Percentiles rank a stretch among this genome's conserved stretches.
phyloP scores from a whole-genome alignment of 2,329 filamentous ascomycete species.

The Geosmithia putterillii region DNA sequence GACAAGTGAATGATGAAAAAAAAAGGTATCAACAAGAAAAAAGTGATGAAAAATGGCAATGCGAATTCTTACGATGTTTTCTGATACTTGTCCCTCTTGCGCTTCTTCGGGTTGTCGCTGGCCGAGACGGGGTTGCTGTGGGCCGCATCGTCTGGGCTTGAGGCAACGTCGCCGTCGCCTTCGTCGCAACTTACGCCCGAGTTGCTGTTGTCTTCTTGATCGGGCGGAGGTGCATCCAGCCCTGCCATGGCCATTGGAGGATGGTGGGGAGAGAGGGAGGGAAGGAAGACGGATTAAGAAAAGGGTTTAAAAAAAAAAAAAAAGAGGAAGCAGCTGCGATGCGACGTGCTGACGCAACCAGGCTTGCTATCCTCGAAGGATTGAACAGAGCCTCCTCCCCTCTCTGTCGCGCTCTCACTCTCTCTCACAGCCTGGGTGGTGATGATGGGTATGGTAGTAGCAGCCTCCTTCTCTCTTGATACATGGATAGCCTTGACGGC shows the following conservation, averaged over 20 bases:
- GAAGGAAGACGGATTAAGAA: background rate
- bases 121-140: slow-evolving; percentile 11
- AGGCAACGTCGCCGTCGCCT: slow-evolving; percentile 3
- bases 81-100: slow-evolving; percentile 25
- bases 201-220: slow-evolving; percentile 18
- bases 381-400: no score
- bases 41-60: background rate
- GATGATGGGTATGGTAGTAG: background rate
- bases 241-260: background rate
- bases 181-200: slow-evolving; percentile 22
- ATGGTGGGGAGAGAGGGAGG: no score
- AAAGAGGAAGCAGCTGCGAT: background rate
- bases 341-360: no score
- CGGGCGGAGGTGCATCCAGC: slow-evolving; percentile 11
- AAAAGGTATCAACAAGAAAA: no score
- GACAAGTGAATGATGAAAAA: background rate
- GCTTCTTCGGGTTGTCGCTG: slow-evolving; percentile 16
- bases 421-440: no score
- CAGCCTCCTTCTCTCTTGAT: background rate
- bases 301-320: background rate
- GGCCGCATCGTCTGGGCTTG: slow-evolving; percentile 18
- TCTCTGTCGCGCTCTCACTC: no score
- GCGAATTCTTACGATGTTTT: slow-evolving; percentile 27
- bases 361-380: no score
- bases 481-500: background rate